A percentile compares a stretch with the other conserved stretches of the same genome.
These are phyloP conservation scores for Metarhizium album DNA, from an alignment of 2,329 filamentous ascomycete species.

Conservation along the genomic window DNA sequence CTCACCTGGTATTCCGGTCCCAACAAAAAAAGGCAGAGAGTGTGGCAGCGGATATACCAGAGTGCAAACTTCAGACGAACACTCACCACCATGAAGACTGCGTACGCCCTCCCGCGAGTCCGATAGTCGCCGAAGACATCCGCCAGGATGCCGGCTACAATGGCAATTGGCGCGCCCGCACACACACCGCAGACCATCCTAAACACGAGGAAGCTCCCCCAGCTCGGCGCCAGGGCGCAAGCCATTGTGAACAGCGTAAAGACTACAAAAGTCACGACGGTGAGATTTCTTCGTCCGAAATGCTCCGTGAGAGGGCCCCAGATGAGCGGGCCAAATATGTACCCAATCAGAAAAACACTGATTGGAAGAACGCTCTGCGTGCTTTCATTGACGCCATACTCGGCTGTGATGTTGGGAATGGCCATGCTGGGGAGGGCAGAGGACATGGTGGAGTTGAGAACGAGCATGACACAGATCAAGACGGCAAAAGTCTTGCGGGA, in stretches of 20 bases:
- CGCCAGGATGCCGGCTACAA: conserved; percentile 51
- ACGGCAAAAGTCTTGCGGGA: conserved; percentile 44
- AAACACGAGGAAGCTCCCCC: conserved; percentile 43
- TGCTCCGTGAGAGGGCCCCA: conserved; percentile 58
- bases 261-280: conserved; percentile 29
- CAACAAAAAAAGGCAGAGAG: too few species aligned
- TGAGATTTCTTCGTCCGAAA: conserved; percentile 39
- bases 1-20: too few species aligned
- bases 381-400: conserved; percentile 44
- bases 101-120: conserved; percentile 48
- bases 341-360: conserved; percentile 53
- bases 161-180: conserved; percentile 45
- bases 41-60: too few species aligned
- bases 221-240: conserved; percentile 39
- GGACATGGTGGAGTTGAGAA: conserved; percentile 58
- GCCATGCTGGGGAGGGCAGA: conserved; percentile 55
- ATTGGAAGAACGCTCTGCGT: conserved; percentile 44
- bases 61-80: background rate
- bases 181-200: conserved; percentile 38
- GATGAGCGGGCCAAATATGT: conserved; percentile 48
- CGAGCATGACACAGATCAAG: conserved; percentile 43
- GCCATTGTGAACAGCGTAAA: conserved; percentile 41
- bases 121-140: conserved; percentile 45
- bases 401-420: conserved; percentile 41
- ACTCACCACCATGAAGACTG: conserved; percentile 50